Conservation (phyloP, 371 early-diverging fungal species). For the Haplosporangium sp. region DNA sequence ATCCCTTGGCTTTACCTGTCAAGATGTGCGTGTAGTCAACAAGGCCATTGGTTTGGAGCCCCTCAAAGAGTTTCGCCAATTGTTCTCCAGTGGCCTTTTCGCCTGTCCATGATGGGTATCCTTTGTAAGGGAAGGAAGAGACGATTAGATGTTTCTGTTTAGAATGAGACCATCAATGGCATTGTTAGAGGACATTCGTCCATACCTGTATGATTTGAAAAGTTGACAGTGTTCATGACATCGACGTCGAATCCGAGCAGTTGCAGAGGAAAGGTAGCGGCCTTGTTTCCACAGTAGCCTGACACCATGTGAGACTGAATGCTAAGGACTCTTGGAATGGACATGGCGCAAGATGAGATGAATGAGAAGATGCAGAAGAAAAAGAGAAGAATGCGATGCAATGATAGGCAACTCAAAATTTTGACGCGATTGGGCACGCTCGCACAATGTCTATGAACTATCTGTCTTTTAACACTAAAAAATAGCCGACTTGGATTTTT, state of each 20-base stretch:
- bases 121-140: conserved; percentile 51
- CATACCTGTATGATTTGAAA: conserved; percentile 90
- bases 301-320: conserved; percentile 94
- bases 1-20: conserved; percentile 63
- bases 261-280: conserved; percentile 93
- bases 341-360: conserved; percentile 4
- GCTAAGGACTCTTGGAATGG: conserved; percentile 75
- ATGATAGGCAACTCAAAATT: too few species aligned
- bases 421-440: too few species aligned
- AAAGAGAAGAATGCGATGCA: neutral
- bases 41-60: conserved; percentile 79
- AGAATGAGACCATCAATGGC: neutral
- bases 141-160: neutral
- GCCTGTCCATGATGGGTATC: conserved; percentile 84
- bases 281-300: conserved; percentile 87
- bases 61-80: conserved; percentile 76
- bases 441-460: too few species aligned
- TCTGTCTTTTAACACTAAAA: too few species aligned
- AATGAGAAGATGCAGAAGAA: neutral
- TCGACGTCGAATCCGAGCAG: conserved; percentile 92
- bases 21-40: conserved; percentile 84
- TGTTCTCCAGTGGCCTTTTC: conserved; percentile 70
- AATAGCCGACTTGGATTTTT: too few species aligned
- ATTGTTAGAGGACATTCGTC: conserved; percentile 4
- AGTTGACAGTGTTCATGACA: conserved; percentile 91